Evolutionary conservation across 2,329 filamentous ascomycete genomes (phyloP), one percentile per base, ranked within the genome.

Genomic region (Albifimbria verrucaria): DNA sequence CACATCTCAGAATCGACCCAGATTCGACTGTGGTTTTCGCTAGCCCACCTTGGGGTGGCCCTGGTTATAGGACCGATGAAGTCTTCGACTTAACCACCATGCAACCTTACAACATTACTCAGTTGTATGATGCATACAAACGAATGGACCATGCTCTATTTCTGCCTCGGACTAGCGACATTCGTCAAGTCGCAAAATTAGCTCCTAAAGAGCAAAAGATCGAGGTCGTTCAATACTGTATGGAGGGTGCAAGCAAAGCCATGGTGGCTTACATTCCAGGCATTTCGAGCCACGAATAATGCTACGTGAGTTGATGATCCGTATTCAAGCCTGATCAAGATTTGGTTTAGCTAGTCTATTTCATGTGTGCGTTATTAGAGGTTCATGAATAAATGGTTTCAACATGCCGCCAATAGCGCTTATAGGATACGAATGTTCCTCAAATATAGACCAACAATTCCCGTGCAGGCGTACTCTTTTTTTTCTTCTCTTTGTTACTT

Each of bases 211-310:
- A 72, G 11, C 72, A 68, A 22, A 89, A 88, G 71, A 77, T 90
- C 18, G 83, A 88, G 44, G 86, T 93, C 23, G 83, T 90, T 48
- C 94, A 99, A 73, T 97, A 97, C 68, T 96, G 92, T 66, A 90
- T 96, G 75, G 80, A 89, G 62, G 91, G 92, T 12, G 89, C 89
- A 7, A 97, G 92, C 70, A 97, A 97, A 72, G 89, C 87, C 51
- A 71, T 87, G 68, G 83, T 85, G n/a, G 83, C 80, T 25, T 87
- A 84, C 61, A 73, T 86, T 21, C 81, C 81, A 4, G 70, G 62
- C 4, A 61, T 36, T n/a, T 39, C 32, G 32, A 12, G 18, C 12
- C 32, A 6, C 12, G 18, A n/a, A n/a, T 39, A 39, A 39, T 39
- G n/a, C n/a, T n/a, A n/a, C n/a, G n/a, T n/a, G n/a, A n/a, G n/a